Conservation (phyloP, 2,329 filamentous ascomycete species). For the Colletotrichum sansevieriae region DNA sequence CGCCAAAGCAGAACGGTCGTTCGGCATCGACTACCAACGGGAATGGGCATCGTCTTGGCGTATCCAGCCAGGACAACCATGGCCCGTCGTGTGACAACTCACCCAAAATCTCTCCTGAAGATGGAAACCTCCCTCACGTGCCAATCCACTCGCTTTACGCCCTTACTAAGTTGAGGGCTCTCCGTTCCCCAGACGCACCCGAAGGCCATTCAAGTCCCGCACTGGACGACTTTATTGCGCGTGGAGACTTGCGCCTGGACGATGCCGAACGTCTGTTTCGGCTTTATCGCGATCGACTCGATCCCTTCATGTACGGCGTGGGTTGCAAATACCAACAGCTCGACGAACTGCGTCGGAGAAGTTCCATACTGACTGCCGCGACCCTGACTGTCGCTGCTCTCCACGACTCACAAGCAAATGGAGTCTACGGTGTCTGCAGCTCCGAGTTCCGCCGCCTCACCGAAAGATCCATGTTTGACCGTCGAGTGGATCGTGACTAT, state of each 20-base stretch:
- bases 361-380: slow-evolving; percentile 66
- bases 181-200: slow-evolving; percentile 50
- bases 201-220: slow-evolving; percentile 30
- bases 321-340: slow-evolving; percentile 63
- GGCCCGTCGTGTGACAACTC: slow-evolving; percentile 45
- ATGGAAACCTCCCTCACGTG: slow-evolving; percentile 53
- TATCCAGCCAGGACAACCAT: slow-evolving; percentile 32
- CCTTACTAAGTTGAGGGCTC: slow-evolving; percentile 53
- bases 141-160: slow-evolving; percentile 56
- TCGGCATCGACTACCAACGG: neutral
- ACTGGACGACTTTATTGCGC: slow-evolving; percentile 52
- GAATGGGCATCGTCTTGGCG: slow-evolving; percentile 16
- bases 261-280: slow-evolving; percentile 66
- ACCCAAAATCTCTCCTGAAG: slow-evolving; percentile 46
- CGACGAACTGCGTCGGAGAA: slow-evolving; percentile 65
- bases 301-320: slow-evolving; percentile 64
- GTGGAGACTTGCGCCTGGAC: slow-evolving; percentile 57
- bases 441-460: slow-evolving; percentile 68
- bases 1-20: slow-evolving; percentile 12
- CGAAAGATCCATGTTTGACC: slow-evolving; percentile 56
- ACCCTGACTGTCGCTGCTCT: slow-evolving; percentile 70
- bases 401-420: slow-evolving; percentile 66
- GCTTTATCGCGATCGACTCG: slow-evolving; percentile 63
- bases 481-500: slow-evolving; percentile 59
- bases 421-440: slow-evolving; percentile 65